Percentiles rank a stretch among this genome's conserved stretches.
phyloP scores from a whole-genome alignment of 371 early-diverging fungal species.

The Coemansia sp. region DNA sequence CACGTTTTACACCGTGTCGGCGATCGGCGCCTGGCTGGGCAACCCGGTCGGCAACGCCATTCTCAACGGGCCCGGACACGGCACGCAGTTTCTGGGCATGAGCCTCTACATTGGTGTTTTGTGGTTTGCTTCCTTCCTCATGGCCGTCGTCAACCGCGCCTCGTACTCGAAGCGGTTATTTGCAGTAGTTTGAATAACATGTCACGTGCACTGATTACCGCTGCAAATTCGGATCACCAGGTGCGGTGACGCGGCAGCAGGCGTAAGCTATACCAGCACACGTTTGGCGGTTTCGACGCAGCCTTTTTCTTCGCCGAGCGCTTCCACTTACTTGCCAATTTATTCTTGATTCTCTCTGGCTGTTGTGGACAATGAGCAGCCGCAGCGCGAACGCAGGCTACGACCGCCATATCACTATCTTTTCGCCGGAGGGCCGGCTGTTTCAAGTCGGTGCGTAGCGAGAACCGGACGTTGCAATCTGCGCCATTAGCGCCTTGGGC shows the following conservation, averaged over 20 bases:
- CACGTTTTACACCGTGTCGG: slow-evolving; percentile 35
- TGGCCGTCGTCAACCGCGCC: slow-evolving; percentile 28
- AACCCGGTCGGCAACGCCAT: slow-evolving; percentile 53
- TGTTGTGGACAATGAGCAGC: slow-evolving; percentile 55
- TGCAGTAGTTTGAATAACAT: slow-evolving; percentile 3
- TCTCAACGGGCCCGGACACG: slow-evolving; percentile 37
- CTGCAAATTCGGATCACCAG: background rate
- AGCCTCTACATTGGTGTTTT: slow-evolving; percentile 41
- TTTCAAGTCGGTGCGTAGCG: slow-evolving; percentile 93
- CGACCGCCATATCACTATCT: slow-evolving; percentile 98
- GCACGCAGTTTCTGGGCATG: slow-evolving; percentile 32
- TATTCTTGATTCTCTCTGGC: background rate
- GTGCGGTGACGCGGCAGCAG: background rate
- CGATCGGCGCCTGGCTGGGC: slow-evolving; percentile 53
- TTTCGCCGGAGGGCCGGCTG: slow-evolving; percentile 98
- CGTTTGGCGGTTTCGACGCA: too few species aligned
- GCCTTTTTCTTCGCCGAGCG: too few species aligned
- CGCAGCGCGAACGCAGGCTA: slow-evolving; percentile 83
- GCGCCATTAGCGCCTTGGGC: background rate
- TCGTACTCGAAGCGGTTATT: slow-evolving; percentile 15
- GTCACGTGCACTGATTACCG: slow-evolving; percentile 6
- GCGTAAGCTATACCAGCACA: too few species aligned
- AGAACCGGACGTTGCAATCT: background rate
- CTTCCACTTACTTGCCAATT: too few species aligned
- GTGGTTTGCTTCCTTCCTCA: slow-evolving; percentile 25